Evolutionary conservation across 192 early-diverging fungal species (phyloP).

Genomic region (Phlyctochytrium arcticum): DNA sequence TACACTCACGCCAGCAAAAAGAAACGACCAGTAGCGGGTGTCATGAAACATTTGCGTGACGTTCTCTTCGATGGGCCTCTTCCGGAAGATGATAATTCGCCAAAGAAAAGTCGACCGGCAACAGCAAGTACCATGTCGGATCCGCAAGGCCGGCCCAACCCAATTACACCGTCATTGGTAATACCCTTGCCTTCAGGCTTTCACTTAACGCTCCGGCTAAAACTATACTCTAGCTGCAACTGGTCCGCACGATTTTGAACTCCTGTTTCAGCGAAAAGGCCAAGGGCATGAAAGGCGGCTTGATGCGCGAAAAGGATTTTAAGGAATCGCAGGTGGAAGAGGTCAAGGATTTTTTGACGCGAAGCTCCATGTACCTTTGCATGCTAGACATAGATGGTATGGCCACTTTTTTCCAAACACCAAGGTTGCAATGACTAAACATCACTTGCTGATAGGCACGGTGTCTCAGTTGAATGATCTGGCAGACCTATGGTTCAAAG

Average conservation of each 20-base stretch:
- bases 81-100: constrained; percentile 10
- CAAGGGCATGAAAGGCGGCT: constrained; percentile 49
- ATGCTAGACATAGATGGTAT: constrained; percentile 43
- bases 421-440: not conserved
- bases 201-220: not conserved
- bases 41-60: constrained; percentile 29
- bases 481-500: constrained; percentile 53
- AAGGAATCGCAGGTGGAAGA: constrained; percentile 46
- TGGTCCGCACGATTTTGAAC: constrained; percentile 29
- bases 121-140: too few species aligned
- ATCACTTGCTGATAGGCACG: constrained; percentile 17
- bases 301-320: constrained; percentile 50
- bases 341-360: constrained; percentile 27
- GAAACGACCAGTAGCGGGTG: constrained; percentile 27
- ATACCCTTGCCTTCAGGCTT: not conserved
- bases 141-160: constrained; percentile 2
- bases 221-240: constrained; percentile 27
- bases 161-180: constrained; percentile 6
- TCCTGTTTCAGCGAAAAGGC: constrained; percentile 35
- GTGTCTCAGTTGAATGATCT: constrained; percentile 28
- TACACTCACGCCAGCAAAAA: constrained; percentile 34
- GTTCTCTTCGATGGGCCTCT: constrained; percentile 13
- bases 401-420: not conserved
- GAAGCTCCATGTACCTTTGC: constrained; percentile 13
- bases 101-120: too few species aligned